A percentile compares a stretch with the other conserved stretches of the same genome.
Evolutionary conservation across 768 basidiomycete species (phyloP).

Genomic region (Neoboletus magnificus): DNA sequence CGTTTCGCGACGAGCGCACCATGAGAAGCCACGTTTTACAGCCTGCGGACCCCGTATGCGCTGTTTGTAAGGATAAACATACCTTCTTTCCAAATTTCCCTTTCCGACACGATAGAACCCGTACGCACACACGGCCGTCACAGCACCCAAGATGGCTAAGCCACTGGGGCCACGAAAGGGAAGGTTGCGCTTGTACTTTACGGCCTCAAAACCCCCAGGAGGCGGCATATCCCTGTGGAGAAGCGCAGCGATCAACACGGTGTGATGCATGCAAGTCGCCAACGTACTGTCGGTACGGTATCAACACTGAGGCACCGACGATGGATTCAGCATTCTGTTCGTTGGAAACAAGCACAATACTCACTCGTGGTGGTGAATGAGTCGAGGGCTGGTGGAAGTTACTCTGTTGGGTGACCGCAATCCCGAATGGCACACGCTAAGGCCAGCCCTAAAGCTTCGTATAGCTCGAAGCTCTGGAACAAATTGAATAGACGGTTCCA

Average conservation of each 20-base stretch:
- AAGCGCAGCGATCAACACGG: conserved; percentile 5
- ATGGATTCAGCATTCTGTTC: not conserved
- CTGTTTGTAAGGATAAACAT: conserved; percentile 37
- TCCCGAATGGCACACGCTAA: not conserved
- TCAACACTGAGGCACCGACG: conserved; percentile 18
- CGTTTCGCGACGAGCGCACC: conserved; percentile 68
- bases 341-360: conserved; percentile 2
- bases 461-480: conserved; percentile 9
- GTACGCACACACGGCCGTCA: conserved; percentile 79
- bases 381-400: conserved; percentile 2
- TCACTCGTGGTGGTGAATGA: conserved; percentile 16
- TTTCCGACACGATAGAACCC: conserved; percentile 90
- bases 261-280: conserved; percentile 7
- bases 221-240: conserved; percentile 89
- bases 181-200: conserved; percentile 95
- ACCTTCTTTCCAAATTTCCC: conserved; percentile 94
- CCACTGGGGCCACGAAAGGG: conserved; percentile 87
- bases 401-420: not conserved
- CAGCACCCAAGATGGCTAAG: conserved; percentile 79
- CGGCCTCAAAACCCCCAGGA: conserved; percentile 82
- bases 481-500: not conserved
- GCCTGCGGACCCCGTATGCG: conserved; percentile 49
- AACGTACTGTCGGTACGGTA: conserved; percentile 29
- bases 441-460: conserved; percentile 29
- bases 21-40: conserved; percentile 59